Conservation (phyloP, 441 rosid species). For the Rhodomyrtus psidioides region DNA sequence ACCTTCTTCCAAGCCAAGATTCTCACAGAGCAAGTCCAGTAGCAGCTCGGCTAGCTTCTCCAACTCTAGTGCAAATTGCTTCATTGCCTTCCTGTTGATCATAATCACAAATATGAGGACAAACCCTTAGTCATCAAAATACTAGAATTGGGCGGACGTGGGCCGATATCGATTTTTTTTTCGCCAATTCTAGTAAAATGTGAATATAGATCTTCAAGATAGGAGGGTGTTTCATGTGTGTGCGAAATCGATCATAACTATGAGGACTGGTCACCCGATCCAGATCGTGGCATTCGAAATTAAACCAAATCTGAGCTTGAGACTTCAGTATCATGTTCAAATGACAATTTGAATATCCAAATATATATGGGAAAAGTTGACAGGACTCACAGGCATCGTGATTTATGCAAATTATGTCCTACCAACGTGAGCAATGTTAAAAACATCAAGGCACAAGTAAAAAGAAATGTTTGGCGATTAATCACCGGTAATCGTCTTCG, state of each 20-base stretch:
- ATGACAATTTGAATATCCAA: neutral
- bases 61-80: slow-evolving; percentile 1
- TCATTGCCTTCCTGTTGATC: neutral
- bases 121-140: neutral
- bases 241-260: neutral
- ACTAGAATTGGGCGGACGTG: neutral
- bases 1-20: slow-evolving; percentile 10
- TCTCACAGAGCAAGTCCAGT: slow-evolving; percentile 12
- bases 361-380: neutral
- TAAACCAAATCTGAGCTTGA: neutral
- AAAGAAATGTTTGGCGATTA: neutral
- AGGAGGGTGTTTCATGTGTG: neutral
- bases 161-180: neutral
- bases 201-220: neutral
- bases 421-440: neutral
- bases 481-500: neutral
- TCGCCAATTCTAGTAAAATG: neutral
- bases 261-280: neutral
- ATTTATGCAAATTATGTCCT: neutral
- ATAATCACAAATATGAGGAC: neutral
- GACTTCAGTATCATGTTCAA: neutral
- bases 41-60: slow-evolving; percentile 9
- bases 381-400: neutral
- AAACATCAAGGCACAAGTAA: neutral
- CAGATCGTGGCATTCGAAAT: neutral